Evolutionary conservation across 139 green algal species (phyloP).

Genomic region (Trebouxia sp.): DNA sequence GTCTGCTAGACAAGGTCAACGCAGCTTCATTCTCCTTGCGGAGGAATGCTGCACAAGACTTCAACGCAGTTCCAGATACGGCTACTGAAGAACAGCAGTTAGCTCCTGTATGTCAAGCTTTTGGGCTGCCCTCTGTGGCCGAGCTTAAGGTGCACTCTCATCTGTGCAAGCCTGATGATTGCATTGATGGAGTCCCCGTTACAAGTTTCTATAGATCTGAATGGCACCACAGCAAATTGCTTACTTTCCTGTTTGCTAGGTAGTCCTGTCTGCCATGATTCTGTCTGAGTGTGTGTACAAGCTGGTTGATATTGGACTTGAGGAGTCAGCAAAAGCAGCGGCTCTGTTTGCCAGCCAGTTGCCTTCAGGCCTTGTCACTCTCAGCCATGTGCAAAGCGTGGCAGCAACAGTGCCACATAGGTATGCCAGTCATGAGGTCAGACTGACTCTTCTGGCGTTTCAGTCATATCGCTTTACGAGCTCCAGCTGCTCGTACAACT

Average conservation of each 20-base stretch:
- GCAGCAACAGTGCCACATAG: not conserved
- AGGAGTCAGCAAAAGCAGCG: constrained; percentile 9
- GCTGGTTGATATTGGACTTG: not conserved
- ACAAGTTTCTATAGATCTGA: no score
- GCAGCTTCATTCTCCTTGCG: not conserved
- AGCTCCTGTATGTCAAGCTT: not conserved
- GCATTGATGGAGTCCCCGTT: no score
- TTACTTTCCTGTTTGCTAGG: not conserved
- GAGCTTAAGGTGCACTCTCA: constrained; percentile 12
- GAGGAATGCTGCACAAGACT: not conserved
- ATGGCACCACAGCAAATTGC: no score
- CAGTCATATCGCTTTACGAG: not conserved
- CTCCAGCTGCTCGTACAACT: not conserved
- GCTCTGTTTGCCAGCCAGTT: not conserved
- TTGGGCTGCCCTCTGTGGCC: not conserved
- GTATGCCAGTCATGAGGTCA: no score
- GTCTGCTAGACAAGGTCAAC: not conserved
- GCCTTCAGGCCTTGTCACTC: not conserved
- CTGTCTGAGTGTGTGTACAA: constrained; percentile 20
- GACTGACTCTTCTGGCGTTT: not conserved
- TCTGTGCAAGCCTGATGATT: no score
- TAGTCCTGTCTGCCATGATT: not conserved
- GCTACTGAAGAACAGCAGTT: not conserved
- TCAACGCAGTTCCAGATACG: not conserved
- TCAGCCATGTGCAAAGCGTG: not conserved